These are phyloP conservation scores for Alternaria viburni DNA, from an alignment of 2,329 filamentous ascomycete genomes.

Conservation along the genomic window DNA sequence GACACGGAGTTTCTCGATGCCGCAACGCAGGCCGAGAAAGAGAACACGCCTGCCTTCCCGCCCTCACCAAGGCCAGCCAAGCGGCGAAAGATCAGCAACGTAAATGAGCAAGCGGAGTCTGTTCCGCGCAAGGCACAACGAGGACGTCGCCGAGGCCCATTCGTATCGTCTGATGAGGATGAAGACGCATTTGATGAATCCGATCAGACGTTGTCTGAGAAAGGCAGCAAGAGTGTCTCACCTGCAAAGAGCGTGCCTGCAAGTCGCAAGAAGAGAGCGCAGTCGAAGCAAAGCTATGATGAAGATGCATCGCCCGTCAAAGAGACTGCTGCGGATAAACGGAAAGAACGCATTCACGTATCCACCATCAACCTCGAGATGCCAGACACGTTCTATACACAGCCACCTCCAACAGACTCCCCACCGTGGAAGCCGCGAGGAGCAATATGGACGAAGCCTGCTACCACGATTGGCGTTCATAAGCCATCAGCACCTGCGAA, in stretches of 20 bases:
- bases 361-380: constrained; percentile 50
- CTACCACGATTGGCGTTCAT: constrained; percentile 35
- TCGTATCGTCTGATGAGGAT: constrained; percentile 37
- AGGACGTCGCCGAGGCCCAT: constrained; percentile 24
- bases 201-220: constrained; percentile 16
- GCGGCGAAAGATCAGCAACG: constrained; percentile 39
- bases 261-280: constrained; percentile 21
- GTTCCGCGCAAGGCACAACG: constrained; percentile 30
- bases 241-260: constrained; percentile 11
- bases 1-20: constrained; percentile 71
- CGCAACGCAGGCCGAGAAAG: constrained; percentile 58
- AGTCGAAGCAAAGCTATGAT: constrained; percentile 12
- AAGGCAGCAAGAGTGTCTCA: constrained; percentile 14
- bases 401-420: constrained; percentile 51
- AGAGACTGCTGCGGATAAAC: constrained; percentile 38
- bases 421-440: constrained; percentile 55
- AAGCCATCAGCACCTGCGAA: constrained; percentile 24
- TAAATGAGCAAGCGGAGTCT: constrained; percentile 30
- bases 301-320: constrained; percentile 28
- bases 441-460: constrained; percentile 56
- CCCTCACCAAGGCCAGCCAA: constrained; percentile 46
- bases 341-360: constrained; percentile 53
- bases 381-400: constrained; percentile 51
- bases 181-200: constrained; percentile 16
- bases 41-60: constrained; percentile 40